Conservation (phyloP, 139 green algal genomes). For the Picochlorum costavermella region DNA sequence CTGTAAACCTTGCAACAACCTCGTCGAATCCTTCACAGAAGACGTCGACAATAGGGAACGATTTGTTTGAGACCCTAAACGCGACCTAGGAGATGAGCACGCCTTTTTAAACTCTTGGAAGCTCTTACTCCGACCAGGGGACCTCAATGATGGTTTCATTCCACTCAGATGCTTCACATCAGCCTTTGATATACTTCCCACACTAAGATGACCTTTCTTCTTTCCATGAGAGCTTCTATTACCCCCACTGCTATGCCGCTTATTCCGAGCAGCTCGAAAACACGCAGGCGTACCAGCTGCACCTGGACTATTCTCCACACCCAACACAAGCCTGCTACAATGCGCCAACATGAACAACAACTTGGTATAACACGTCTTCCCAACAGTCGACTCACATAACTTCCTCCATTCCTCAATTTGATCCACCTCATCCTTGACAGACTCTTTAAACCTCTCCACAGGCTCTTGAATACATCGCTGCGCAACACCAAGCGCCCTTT, state of each 20-base stretch:
- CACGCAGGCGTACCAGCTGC: slow-evolving; percentile 4
- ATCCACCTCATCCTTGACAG: slow-evolving; percentile 53
- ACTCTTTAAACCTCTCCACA: slow-evolving; percentile 46
- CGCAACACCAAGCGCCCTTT: slow-evolving; percentile 22
- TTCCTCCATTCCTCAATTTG: slow-evolving; percentile 49
- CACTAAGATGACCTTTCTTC: too few relatives aligned
- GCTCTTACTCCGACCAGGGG: too few relatives aligned
- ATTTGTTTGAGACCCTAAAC: too few relatives aligned
- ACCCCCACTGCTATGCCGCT: background rate
- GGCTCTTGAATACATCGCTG: slow-evolving; percentile 52
- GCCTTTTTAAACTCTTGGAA: too few relatives aligned
- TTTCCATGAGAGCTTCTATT: too few relatives aligned
- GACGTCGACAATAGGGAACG: too few relatives aligned
- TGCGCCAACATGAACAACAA: slow-evolving; percentile 71
- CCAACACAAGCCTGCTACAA: slow-evolving; percentile 57
- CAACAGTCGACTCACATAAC: background rate
- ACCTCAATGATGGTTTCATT: too few relatives aligned
- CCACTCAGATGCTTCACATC: too few relatives aligned
- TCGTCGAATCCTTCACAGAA: too few relatives aligned
- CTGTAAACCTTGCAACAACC: too few relatives aligned
- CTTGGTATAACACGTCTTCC: slow-evolving; percentile 42
- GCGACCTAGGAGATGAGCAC: too few relatives aligned
- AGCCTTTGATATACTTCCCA: too few relatives aligned
- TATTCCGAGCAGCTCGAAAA: background rate
- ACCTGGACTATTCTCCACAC: slow-evolving; percentile 28